phyloP scores from a whole-genome alignment of 208 protist species.

The Leishmania aethiopica region DNA sequence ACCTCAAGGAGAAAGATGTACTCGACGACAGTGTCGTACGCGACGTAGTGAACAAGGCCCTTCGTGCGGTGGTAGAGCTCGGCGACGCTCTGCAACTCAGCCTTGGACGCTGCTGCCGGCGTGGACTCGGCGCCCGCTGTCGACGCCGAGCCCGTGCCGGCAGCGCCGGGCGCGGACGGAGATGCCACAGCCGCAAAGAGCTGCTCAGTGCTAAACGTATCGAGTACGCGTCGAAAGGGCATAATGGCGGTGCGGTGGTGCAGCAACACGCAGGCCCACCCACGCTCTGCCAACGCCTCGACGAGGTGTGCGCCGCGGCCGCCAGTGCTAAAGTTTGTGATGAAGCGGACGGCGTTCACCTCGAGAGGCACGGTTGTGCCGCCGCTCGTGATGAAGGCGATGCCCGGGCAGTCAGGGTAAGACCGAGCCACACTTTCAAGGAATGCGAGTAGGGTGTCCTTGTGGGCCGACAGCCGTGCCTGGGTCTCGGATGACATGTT shows the following conservation, averaged over 20 bases:
- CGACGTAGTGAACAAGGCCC: conserved; percentile 46
- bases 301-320: conserved; percentile 73
- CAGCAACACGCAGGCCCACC: conserved; percentile 78
- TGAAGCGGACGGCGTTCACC: conserved; percentile 81
- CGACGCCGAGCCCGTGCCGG: neutral
- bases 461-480: conserved; percentile 36
- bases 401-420: conserved; percentile 38
- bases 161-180: neutral
- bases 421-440: conserved; percentile 15
- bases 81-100: conserved; percentile 23
- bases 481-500: conserved; percentile 44
- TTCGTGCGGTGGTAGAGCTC: conserved; percentile 41
- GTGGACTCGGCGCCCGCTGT: neutral
- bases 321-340: conserved; percentile 88
- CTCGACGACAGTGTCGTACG: conserved; percentile 81
- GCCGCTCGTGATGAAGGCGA: conserved; percentile 83
- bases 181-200: conserved; percentile 41
- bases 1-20: conserved; percentile 75
- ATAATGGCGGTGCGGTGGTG: conserved; percentile 51
- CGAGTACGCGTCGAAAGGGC: conserved; percentile 66
- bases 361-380: conserved; percentile 82
- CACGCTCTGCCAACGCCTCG: conserved; percentile 59
- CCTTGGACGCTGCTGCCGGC: neutral
- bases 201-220: conserved; percentile 44
- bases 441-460: conserved; percentile 36